Conservation (phyloP, 2,329 filamentous ascomycete genomes). For the Sclerotinia spermophila region DNA sequence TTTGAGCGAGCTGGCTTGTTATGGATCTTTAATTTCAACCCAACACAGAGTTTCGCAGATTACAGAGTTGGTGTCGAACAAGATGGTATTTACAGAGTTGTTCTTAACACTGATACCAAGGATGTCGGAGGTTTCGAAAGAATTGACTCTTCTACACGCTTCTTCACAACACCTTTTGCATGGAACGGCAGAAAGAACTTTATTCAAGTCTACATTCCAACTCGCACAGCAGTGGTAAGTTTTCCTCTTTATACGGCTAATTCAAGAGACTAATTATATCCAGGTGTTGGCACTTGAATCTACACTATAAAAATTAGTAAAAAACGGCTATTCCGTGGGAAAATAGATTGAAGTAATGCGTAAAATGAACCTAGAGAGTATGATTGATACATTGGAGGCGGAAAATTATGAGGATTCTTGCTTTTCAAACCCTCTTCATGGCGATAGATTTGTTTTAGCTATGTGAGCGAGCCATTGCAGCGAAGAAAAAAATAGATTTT, state of each 20-base stretch:
- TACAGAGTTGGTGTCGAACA: constrained; percentile 87
- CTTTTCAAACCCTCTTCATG: not conserved
- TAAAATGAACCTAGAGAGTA: not conserved
- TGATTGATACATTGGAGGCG: not conserved
- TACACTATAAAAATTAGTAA: constrained; percentile 30
- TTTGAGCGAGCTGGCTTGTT: constrained; percentile 89
- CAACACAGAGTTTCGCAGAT: constrained; percentile 78
- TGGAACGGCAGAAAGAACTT: constrained; percentile 93
- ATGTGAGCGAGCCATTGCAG: constrained; percentile 1
- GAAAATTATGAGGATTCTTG: not conserved
- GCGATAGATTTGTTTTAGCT: constrained; percentile 7
- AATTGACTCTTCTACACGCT: constrained; percentile 74
- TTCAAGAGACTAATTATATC: constrained; percentile 18
- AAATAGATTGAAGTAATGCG: not conserved
- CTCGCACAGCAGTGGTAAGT: constrained; percentile 76
- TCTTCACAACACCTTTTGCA: constrained; percentile 84
- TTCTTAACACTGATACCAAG: constrained; percentile 75
- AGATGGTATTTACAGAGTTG: constrained; percentile 79
- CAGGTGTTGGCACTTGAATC: constrained; percentile 40
- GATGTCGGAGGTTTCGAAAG: constrained; percentile 77
- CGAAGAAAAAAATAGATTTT: not conserved
- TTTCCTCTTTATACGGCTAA: not conserved
- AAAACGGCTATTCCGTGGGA: not conserved
- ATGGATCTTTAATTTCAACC: constrained; percentile 96
- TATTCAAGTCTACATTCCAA: constrained; percentile 86